These are phyloP conservation scores for Silene coronaria DNA, from an alignment of 179 eudicot genomes.

Conservation along the genomic window DNA sequence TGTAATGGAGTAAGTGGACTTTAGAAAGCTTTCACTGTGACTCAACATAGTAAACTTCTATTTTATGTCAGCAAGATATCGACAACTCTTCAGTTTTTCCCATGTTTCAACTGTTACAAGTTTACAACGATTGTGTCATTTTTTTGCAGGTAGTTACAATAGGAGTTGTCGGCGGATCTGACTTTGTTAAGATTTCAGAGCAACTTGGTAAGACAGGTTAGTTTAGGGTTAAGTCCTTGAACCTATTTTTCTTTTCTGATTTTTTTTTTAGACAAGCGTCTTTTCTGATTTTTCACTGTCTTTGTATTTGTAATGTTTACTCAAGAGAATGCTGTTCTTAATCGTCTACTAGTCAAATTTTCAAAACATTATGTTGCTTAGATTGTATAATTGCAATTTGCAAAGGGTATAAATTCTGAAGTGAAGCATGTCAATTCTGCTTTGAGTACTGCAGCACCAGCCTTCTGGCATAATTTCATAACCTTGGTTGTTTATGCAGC, in stretches of 20 bases:
- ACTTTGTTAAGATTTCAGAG: conserved; percentile 86
- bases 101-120: too few species aligned
- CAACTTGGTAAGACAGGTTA: conserved; percentile 89
- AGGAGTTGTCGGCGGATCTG: conserved; percentile 98
- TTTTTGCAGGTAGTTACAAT: conserved; percentile 26
- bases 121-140: too few species aligned
- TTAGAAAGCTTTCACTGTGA: too few species aligned
- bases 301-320: not conserved
- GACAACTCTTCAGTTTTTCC: too few species aligned
- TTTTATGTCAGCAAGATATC: too few species aligned
- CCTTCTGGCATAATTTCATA: not conserved
- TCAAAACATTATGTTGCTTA: not conserved
- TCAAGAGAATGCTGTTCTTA: not conserved
- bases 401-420: not conserved
- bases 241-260: not conserved
- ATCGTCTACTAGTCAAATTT: not conserved
- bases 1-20: too few species aligned
- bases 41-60: too few species aligned
- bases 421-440: not conserved
- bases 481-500: conserved; percentile 41
- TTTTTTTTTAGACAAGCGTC: too few species aligned
- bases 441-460: not conserved
- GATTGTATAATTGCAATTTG: not conserved
- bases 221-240: not conserved
- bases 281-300: not conserved